Evolutionary conservation across 2,329 filamentous ascomycete genomes (phyloP).

Genomic region (Zalaria sp.): DNA sequence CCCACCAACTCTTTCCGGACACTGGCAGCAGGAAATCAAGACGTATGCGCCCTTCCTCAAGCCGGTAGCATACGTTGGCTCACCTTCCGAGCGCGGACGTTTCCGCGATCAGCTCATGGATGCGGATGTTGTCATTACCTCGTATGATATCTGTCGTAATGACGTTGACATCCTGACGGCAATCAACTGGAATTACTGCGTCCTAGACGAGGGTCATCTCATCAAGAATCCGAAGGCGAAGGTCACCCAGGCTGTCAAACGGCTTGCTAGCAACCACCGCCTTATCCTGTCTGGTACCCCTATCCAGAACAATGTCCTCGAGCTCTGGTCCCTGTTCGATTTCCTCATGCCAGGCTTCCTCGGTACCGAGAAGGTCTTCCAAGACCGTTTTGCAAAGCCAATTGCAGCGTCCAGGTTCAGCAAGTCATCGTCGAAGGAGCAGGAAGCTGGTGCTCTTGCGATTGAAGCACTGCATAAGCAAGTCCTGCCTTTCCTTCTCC

Average conservation of each 20-base stretch:
- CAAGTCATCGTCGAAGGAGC: conserved; percentile 96
- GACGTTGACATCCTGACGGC: conserved; percentile 74
- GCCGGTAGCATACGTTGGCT: conserved; percentile 81
- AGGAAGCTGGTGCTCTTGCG: conserved; percentile 88
- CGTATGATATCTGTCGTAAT: conserved; percentile 95
- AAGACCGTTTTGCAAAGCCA: conserved; percentile 87
- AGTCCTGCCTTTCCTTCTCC: conserved; percentile 87
- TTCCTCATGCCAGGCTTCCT: conserved; percentile 98
- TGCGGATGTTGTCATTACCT: conserved; percentile 91
- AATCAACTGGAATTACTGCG: conserved; percentile 92
- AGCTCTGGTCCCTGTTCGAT: conserved; percentile 95
- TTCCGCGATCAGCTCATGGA: conserved; percentile 55
- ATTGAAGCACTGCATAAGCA: conserved; percentile 99
- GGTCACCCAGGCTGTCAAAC: conserved; percentile 85
- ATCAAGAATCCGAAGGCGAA: conserved; percentile 99
- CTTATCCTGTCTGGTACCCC: conserved; percentile 93
- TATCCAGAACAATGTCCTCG: conserved; percentile 94
- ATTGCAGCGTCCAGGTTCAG: conserved; percentile 89
- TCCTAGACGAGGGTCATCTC: conserved; percentile 91
- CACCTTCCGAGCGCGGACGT: conserved; percentile 63
- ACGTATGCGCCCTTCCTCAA: conserved; percentile 89
- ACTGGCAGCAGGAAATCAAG: conserved; percentile 97
- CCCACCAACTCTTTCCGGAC: conserved; percentile 86
- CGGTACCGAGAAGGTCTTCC: conserved; percentile 90
- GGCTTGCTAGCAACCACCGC: conserved; percentile 78